Conservation (phyloP, 805 yeast species). For the Candida dajiaensis region DNA sequence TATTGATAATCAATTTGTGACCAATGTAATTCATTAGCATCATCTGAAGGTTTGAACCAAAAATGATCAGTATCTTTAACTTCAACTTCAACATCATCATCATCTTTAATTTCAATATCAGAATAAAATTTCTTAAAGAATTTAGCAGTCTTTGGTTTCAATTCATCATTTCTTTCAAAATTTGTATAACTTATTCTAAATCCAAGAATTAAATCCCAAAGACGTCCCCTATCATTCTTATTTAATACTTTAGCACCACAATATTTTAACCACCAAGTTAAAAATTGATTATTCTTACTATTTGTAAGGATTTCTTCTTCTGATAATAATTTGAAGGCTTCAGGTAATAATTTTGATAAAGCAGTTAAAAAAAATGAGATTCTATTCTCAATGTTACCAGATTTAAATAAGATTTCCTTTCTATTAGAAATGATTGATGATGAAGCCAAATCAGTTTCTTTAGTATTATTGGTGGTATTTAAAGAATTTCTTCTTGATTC, state of each 20-base stretch:
- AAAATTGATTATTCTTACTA: slow-evolving; percentile 76
- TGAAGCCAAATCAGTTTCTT: neutral
- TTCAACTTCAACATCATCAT: neutral
- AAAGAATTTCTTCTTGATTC: slow-evolving; percentile 7
- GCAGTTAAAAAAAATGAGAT: slow-evolving; percentile 62
- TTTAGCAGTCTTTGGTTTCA: slow-evolving; percentile 16
- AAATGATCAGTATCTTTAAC: slow-evolving; percentile 11
- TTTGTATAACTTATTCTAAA: slow-evolving; percentile 47
- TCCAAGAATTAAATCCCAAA: slow-evolving; percentile 86
- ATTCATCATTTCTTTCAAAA: slow-evolving; percentile 3
- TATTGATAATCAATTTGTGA: slow-evolving; percentile 68
- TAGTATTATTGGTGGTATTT: neutral
- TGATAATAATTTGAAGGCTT: slow-evolving; percentile 63
- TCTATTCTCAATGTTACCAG: slow-evolving; percentile 58
- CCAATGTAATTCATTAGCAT: slow-evolving; percentile 36
- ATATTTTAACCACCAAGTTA: slow-evolving; percentile 92
- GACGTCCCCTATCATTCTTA: slow-evolving; percentile 72
- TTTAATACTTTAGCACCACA: slow-evolving; percentile 85
- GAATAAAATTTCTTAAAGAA: slow-evolving; percentile 17
- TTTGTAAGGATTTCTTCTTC: slow-evolving; percentile 73
- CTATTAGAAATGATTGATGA: slow-evolving; percentile 8
- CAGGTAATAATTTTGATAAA: slow-evolving; percentile 63
- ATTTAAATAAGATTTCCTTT: slow-evolving; percentile 38
- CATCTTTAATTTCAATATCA: slow-evolving; percentile 1
- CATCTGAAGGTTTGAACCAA: slow-evolving; percentile 18